These are phyloP conservation scores for Salix koriyanagi DNA, from an alignment of 345 rosid species.

Conservation along the genomic window DNA sequence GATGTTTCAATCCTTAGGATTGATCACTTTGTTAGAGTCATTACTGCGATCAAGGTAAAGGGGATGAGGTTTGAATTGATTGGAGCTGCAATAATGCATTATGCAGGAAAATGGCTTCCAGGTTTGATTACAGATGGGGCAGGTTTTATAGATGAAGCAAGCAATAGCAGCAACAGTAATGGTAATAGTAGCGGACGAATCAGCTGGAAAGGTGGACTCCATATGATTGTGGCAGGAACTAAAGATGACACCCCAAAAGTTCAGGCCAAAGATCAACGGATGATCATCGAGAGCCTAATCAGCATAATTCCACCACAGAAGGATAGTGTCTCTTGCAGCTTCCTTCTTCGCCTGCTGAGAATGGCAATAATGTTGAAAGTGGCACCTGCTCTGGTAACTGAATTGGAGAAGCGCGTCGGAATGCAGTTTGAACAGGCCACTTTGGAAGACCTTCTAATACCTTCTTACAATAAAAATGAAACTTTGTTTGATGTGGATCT, in stretches of 20 bases:
- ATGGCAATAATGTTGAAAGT: constrained; percentile 82
- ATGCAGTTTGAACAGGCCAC: constrained; percentile 97
- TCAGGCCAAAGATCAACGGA: constrained; percentile 70
- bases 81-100: constrained; percentile 84
- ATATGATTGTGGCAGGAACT: constrained; percentile 64
- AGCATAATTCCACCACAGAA: constrained; percentile 92
- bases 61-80: constrained; percentile 89
- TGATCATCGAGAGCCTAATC: constrained; percentile 81
- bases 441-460: constrained; percentile 75
- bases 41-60: constrained; percentile 93
- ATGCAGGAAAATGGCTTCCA: constrained; percentile 84
- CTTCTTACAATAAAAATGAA: constrained; percentile 57
- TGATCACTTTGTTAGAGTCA: constrained; percentile 87
- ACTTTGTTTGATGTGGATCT: constrained; percentile 88
- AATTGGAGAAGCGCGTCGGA: constrained; percentile 88
- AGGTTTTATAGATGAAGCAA: constrained; percentile 50
- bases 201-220: constrained; percentile 88
- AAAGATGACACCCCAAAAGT: constrained; percentile 47
- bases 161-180: constrained; percentile 39
- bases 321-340: constrained; percentile 81
- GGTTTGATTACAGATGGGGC: constrained; percentile 60
- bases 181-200: constrained; percentile 47
- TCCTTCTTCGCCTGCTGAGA: constrained; percentile 75
- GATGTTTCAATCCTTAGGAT: constrained; percentile 90
- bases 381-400: constrained; percentile 86